A percentile compares a stretch with the other conserved stretches of the same genome.
Conservation (phyloP, 116 monocot species). For the Cymodocea nodosa region DNA sequence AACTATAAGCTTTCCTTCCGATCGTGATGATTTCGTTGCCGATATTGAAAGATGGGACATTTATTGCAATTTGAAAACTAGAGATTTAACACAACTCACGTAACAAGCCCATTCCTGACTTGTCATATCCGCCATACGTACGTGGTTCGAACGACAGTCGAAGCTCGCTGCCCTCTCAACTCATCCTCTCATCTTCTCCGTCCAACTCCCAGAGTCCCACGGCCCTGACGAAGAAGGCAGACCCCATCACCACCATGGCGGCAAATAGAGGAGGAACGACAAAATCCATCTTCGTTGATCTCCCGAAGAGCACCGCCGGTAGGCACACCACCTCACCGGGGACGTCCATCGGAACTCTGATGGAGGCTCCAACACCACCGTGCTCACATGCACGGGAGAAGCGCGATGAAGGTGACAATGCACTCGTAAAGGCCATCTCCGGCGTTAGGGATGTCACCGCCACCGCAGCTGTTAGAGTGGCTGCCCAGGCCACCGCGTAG, state of each 20-base stretch:
- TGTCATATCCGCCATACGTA: too few relatives aligned
- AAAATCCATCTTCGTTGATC: slow-evolving; percentile 18
- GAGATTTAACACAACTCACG: not conserved
- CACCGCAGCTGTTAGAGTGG: slow-evolving; percentile 19
- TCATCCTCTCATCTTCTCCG: not conserved
- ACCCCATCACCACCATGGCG: slow-evolving; percentile 32
- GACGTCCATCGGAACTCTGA: slow-evolving; percentile 47
- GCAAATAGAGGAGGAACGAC: slow-evolving; percentile 67
- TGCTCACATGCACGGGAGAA: slow-evolving; percentile 2
- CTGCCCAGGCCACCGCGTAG: slow-evolving; percentile 20
- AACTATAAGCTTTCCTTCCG: too few relatives aligned
- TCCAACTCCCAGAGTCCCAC: slow-evolving; percentile 58
- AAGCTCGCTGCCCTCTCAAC: too few relatives aligned
- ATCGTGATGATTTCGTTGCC: too few relatives aligned
- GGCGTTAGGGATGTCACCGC: slow-evolving; percentile 20
- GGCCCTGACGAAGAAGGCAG: slow-evolving; percentile 41
- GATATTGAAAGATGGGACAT: too few relatives aligned
- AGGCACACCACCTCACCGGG: slow-evolving; percentile 47
- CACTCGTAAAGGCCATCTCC: slow-evolving; percentile 29
- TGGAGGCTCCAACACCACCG: not conserved
- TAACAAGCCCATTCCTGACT: not conserved
- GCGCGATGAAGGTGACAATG: slow-evolving; percentile 16
- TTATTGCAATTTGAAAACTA: not conserved
- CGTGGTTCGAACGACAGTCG: too few relatives aligned
- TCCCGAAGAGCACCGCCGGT: slow-evolving; percentile 29